These are phyloP conservation scores for thale cress (Arabidopsis thaliana) DNA, from an alignment of 345 rosid species.

Conservation along the genomic window TAIR10.1 NC_003075.7:754501-755000, in stretches of 20 bases:
- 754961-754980: background rate
- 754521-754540: no score
- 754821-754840: background rate
- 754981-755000: background rate
- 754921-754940: background rate
- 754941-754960: background rate
- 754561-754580: background rate
- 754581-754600: background rate
- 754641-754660: background rate
- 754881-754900: background rate
- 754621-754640: background rate
- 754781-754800: background rate
- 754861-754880: background rate
- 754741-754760: background rate
- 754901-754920: no score
- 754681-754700: background rate
- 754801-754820: background rate
- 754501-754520: no score
- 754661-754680: background rate
- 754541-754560: background rate
- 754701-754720: background rate
- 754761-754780: background rate
- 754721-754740: background rate
- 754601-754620: background rate
- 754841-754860: background rate